Evolutionary conservation across 345 rosid species (phyloP).

Genomic region (Hevea brasiliensis): DNA sequence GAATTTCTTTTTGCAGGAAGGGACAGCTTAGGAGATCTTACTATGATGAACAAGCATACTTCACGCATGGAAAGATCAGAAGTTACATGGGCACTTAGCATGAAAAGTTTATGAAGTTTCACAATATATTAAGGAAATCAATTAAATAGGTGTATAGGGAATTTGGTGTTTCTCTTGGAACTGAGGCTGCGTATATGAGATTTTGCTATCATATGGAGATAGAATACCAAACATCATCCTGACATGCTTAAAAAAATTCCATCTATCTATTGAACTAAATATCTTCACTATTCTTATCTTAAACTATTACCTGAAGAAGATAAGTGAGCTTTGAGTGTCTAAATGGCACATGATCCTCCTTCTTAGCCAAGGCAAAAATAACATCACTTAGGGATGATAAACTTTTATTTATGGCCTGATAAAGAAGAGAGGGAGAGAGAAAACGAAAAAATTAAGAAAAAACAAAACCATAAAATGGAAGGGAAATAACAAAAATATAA

Average conservation of each 20-base stretch:
- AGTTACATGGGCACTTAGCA: neutral
- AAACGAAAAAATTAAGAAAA: neutral
- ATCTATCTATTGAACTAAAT: neutral
- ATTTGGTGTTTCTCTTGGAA: neutral
- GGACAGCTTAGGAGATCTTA: neutral
- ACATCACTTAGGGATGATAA: conserved; percentile 88
- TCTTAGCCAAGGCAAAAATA: conserved; percentile 87
- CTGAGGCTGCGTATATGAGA: neutral
- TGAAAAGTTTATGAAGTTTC: neutral
- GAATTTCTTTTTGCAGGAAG: neutral
- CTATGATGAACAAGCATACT: neutral
- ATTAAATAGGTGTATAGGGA: neutral
- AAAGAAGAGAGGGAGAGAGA: neutral
- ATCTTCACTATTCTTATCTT: neutral
- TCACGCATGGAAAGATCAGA: neutral
- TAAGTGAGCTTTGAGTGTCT: conserved; percentile 95
- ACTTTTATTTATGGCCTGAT: conserved; percentile 94
- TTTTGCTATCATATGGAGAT: neutral
- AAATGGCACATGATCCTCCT: conserved; percentile 89
- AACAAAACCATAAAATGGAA: neutral
- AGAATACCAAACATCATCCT: neutral
- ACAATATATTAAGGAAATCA: neutral
- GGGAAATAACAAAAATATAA: neutral
- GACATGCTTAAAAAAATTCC: neutral
- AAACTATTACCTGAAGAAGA: conserved; percentile 80